These are phyloP conservation scores for Rhodotorula graminis DNA, from an alignment of 768 basidiomycete genomes.

Conservation along the genomic window DNA sequence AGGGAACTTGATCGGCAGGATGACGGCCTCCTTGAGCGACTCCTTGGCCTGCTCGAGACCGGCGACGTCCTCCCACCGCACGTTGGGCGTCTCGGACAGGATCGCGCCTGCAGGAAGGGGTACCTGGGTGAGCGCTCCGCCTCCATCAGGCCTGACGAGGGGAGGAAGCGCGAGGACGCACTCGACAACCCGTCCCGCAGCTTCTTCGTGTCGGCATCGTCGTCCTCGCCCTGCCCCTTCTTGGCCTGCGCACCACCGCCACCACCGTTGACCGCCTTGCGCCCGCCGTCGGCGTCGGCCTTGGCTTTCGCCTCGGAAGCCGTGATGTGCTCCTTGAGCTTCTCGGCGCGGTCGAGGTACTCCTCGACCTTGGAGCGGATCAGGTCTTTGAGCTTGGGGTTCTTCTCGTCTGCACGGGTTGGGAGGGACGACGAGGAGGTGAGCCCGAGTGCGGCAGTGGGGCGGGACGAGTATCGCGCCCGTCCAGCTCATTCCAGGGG, in stretches of 20 bases:
- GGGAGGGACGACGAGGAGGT: not conserved
- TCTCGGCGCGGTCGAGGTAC: slow-evolving; percentile 86
- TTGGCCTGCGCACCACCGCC: slow-evolving; percentile 40
- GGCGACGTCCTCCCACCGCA: slow-evolving; percentile 98
- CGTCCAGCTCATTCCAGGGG: too few relatives aligned
- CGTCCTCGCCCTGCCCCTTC: slow-evolving; percentile 59
- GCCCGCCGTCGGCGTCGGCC: slow-evolving; percentile 55
- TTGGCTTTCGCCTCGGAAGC: slow-evolving; percentile 59
- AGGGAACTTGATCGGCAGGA: slow-evolving; percentile 98
- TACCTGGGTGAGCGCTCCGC: too few relatives aligned
- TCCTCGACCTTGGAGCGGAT: slow-evolving; percentile 84
- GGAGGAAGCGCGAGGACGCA: slow-evolving; percentile 23
- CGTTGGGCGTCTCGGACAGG: slow-evolving; percentile 85
- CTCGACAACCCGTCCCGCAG: slow-evolving; percentile 79
- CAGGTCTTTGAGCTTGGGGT: slow-evolving; percentile 79
- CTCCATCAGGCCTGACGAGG: too few relatives aligned
- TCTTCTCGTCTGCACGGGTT: slow-evolving; percentile 71
- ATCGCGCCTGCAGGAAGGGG: slow-evolving; percentile 60
- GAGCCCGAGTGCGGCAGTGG: not conserved
- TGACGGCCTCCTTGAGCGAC: slow-evolving; percentile 93
- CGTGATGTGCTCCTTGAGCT: slow-evolving; percentile 74
- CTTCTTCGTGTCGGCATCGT: slow-evolving; percentile 92
- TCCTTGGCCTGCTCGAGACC: slow-evolving; percentile 94
- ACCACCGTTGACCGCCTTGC: slow-evolving; percentile 49
- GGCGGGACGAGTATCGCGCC: not conserved